These are phyloP conservation scores for Mollisia scopiformis DNA, from an alignment of 2,329 filamentous ascomycete species.

Conservation along the genomic window DNA sequence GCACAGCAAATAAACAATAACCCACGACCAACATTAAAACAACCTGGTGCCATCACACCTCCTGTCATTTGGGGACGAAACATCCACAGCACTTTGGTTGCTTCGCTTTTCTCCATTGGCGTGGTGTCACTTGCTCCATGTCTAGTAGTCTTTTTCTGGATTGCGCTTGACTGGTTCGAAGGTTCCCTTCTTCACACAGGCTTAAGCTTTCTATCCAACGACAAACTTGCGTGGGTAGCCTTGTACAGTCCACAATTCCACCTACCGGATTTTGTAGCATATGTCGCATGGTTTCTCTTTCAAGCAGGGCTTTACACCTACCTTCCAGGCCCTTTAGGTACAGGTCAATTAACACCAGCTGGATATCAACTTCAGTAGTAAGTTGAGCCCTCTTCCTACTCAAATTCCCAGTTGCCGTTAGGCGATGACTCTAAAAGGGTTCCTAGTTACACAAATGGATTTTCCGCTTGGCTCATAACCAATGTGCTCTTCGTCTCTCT, in stretches of 20 bases:
- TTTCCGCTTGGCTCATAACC: background rate
- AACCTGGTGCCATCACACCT: too few relatives aligned
- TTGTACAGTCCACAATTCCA: background rate
- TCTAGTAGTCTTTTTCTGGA: slow-evolving; percentile 18
- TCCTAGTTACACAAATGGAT: background rate
- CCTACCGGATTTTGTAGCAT: background rate
- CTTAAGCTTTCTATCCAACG: slow-evolving; percentile 3
- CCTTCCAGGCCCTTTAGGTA: background rate
- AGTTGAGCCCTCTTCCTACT: background rate
- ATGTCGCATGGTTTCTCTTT: background rate
- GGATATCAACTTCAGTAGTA: background rate
- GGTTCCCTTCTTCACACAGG: slow-evolving; percentile 9
- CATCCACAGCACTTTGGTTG: slow-evolving; percentile 12
- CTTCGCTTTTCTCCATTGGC: slow-evolving; percentile 1
- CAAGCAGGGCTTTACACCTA: background rate
- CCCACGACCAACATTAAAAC: too few relatives aligned
- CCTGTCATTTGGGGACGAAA: too few relatives aligned
- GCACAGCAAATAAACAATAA: too few relatives aligned
- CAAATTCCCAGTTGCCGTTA: too few relatives aligned
- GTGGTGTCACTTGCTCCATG: slow-evolving; percentile 14
- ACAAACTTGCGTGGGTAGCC: slow-evolving; percentile 8
- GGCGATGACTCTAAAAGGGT: too few relatives aligned
- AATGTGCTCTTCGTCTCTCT: background rate
- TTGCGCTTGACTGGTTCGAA: slow-evolving; percentile 13
- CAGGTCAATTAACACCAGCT: background rate